Conservation (phyloP, 148 eudicot species). For the Camellia japonica region DNA sequence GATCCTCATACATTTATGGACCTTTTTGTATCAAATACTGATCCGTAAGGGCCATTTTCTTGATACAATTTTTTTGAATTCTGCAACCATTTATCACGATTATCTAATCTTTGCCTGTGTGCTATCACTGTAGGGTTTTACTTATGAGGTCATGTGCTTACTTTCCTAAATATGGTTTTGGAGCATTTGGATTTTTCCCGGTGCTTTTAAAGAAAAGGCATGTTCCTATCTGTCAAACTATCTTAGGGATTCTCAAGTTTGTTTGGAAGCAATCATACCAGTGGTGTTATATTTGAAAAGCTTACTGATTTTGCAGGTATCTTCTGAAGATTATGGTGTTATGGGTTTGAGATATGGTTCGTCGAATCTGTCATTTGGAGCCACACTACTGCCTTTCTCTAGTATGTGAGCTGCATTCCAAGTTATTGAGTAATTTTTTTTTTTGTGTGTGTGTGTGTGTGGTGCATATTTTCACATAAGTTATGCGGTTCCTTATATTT, state of each 20-base stretch:
- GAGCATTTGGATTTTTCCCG: constrained; percentile 90
- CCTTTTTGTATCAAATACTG: constrained; percentile 66
- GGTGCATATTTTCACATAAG: not conserved
- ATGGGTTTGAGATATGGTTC: constrained; percentile 96
- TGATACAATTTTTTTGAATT: not conserved
- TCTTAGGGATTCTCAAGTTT: constrained; percentile 11
- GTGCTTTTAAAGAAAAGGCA: constrained; percentile 67
- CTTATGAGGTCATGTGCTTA: constrained; percentile 78
- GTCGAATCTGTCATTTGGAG: constrained; percentile 66
- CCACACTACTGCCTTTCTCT: constrained; percentile 1
- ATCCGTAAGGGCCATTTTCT: constrained; percentile 64
- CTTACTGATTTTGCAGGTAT: constrained; percentile 40
- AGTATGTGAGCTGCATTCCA: not conserved
- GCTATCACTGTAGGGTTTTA: constrained; percentile 50
- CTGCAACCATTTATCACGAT: constrained; percentile 8
- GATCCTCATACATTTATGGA: constrained; percentile 95
- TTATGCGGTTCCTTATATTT: not conserved
- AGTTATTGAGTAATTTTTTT: not conserved
- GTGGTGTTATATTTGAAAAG: constrained; percentile 7
- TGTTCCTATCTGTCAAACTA: constrained; percentile 1
- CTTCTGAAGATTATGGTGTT: constrained; percentile 69
- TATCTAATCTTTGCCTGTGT: not conserved
- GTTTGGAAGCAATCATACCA: not conserved
- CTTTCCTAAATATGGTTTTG: constrained; percentile 75
- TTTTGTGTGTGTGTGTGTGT: not conserved